Base-by-base conservation (phyloP, 2,329 filamentous ascomycete genomes). In the Nigrograna mackinnonii region DNA sequence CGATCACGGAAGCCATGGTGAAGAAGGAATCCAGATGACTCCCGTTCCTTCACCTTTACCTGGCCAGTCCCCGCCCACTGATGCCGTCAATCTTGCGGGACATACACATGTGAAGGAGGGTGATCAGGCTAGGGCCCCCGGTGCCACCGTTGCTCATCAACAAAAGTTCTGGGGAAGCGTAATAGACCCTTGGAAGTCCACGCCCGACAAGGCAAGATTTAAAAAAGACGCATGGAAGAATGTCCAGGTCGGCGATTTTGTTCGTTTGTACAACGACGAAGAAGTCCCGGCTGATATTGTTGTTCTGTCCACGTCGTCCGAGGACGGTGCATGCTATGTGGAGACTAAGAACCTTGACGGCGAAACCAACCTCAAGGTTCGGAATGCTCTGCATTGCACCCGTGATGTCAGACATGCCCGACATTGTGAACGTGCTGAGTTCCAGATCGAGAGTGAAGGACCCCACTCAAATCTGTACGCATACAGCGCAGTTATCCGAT, bases 281-380 rank as follows among this genome's bases (percentile, higher is more conserved):
- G 91, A 95, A 56, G 83, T 99, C 18, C 95, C 94, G 1, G 92
- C 94, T 35, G 94, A 99, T 69, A 77, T 99, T 35, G 86, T 97
- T 35, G 87, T 99, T 32, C 73, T 99, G 18, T 89, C 94, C 2
- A 97, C 94, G 0, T 96, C 94, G 2, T 94, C 97, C 57, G 80
- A 87, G 1, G 94, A 99, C 57, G 94, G 94, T 37, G 89, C 89
- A 26, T 99, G 94, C 70, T 99, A 96, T 58, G 87, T 99, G 17
- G 94, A 99, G 71, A 99, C 94, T 2, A 99, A 97, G 76, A 97
- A 96, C 65, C 68, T 99, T 75, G 94, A 99, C 61, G 94, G 94
- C 37, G 94, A 99, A 72, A 99, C 94, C 2, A 99, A 99, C 60
- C 74, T 99, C 49, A 99, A 99, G 70, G 91, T 96, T 48, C 87